A percentile compares a stretch with the other conserved stretches of the same genome.
Evolutionary conservation across 2,329 filamentous ascomycete genomes (phyloP).

Genomic region (Sclerotinia nivalis): DNA sequence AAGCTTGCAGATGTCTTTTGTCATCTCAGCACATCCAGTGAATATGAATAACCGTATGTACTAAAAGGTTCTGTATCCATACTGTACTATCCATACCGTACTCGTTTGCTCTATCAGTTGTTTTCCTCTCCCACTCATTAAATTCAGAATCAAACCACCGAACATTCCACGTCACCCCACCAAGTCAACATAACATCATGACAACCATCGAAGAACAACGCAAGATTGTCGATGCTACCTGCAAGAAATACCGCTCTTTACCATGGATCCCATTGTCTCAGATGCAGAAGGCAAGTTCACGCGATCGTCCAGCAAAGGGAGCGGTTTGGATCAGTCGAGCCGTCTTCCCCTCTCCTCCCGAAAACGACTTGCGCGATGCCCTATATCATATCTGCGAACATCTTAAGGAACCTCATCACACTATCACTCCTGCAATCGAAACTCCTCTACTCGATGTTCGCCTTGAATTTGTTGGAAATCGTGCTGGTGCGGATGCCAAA

Average conservation of each 20-base stretch:
- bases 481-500: background rate
- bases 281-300: background rate
- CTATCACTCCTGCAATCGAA: background rate
- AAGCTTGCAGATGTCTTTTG: too few species aligned
- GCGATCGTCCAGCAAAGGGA: background rate
- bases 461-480: background rate
- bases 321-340: background rate
- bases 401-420: background rate
- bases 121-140: background rate
- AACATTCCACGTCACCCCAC: background rate
- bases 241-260: background rate
- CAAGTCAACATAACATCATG: background rate
- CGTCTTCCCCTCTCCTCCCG: background rate
- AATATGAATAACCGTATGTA: background rate
- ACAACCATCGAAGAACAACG: background rate
- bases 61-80: background rate
- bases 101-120: background rate
- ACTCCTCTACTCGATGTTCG: background rate
- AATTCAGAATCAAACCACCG: background rate
- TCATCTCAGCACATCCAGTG: background rate
- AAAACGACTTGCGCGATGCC: background rate
- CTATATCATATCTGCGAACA: conserved; percentile 5
- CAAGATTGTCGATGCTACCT: background rate
- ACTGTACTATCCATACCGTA: background rate
- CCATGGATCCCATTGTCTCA: background rate